Evolutionary conservation across 805 yeast species (phyloP).

Genomic region (Kodamaea lidongshanica): DNA sequence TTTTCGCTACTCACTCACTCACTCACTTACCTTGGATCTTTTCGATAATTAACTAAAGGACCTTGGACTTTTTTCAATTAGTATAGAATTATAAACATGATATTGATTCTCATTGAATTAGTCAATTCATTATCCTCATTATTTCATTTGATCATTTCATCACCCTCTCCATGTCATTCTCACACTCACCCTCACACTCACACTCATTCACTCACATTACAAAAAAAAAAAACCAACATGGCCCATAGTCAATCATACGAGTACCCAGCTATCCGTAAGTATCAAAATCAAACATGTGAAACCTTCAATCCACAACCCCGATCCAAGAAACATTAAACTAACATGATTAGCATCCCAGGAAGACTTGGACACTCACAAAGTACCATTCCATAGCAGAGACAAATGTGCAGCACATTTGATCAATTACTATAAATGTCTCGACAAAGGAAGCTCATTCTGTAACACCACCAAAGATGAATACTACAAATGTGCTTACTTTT

Average conservation of each 20-base stretch:
- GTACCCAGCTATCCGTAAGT: constrained; percentile 14
- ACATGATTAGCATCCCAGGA: constrained; percentile 15
- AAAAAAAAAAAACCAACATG: no score
- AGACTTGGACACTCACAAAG: constrained; percentile 36
- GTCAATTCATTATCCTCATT: no score
- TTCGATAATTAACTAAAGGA: no score
- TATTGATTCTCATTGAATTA: no score
- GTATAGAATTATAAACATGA: no score
- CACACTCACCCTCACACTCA: no score
- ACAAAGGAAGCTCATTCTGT: constrained; percentile 39
- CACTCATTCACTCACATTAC: no score
- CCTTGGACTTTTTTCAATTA: no score
- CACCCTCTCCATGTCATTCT: no score
- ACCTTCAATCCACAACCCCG: background rate
- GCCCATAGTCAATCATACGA: constrained; percentile 11
- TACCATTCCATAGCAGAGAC: constrained; percentile 41
- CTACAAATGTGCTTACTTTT: constrained; percentile 39
- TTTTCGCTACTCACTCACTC: no score
- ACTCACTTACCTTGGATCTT: no score
- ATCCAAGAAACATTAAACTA: constrained; percentile 4
- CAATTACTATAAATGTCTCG: constrained; percentile 37
- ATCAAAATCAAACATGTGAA: background rate
- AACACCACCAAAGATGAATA: constrained; percentile 35
- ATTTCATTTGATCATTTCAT: no score
- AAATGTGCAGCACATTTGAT: constrained; percentile 40